These are phyloP conservation scores for Xylaria sp. DNA, from an alignment of 2,329 filamentous ascomycete species.

Conservation along the genomic window DNA sequence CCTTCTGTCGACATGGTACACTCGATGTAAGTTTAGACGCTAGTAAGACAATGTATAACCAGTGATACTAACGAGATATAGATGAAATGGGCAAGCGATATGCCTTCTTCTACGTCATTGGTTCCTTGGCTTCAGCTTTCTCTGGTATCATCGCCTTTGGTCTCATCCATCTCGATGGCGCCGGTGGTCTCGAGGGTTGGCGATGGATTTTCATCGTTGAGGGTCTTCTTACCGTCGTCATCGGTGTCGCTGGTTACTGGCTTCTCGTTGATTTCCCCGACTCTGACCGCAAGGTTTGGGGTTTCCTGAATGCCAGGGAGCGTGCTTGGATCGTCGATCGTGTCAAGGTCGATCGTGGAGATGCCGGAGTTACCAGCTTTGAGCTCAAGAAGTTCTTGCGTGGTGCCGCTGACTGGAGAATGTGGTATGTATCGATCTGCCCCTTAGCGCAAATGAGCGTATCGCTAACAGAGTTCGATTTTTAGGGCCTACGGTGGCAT, in stretches of 20 bases:
- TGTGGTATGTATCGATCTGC: conserved; percentile 44
- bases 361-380: conserved; percentile 55
- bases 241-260: conserved; percentile 48
- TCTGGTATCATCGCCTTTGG: conserved; percentile 74
- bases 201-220: conserved; percentile 71
- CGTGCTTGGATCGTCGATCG: conserved; percentile 44
- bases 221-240: conserved; percentile 57
- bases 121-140: conserved; percentile 69
- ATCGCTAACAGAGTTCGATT: conserved; percentile 53
- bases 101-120: conserved; percentile 71
- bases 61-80: conserved; percentile 26
- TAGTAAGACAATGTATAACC: background rate
- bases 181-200: conserved; percentile 62
- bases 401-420: conserved; percentile 48
- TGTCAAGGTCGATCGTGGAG: conserved; percentile 53
- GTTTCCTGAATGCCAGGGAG: conserved; percentile 50
- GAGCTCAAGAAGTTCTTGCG: conserved; percentile 45
- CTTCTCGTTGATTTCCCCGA: conserved; percentile 58
- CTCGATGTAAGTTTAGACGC: conserved; percentile 53
- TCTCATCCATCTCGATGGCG: conserved; percentile 68
- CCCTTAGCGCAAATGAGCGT: background rate
- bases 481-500: conserved; percentile 65
- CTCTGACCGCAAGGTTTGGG: conserved; percentile 45
- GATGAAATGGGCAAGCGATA: conserved; percentile 75
- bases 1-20: conserved; percentile 73